Evolutionary conservation across 352 stramenopile species (phyloP), one percentile per base, ranked within the genome.

Genomic region (Pythium insidiosum): DNA sequence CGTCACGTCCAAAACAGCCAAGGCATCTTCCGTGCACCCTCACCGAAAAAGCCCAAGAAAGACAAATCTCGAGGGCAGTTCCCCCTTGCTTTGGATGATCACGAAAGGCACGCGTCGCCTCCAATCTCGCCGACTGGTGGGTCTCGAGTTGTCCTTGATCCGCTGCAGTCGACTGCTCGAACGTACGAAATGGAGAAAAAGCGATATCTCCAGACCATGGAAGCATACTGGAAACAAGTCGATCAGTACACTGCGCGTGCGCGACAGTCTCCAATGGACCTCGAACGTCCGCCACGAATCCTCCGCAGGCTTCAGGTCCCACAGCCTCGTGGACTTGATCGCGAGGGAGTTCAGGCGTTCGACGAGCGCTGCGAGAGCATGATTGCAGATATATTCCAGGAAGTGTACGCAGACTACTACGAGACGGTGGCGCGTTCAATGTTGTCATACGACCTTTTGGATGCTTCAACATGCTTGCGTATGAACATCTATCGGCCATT

Each of bases 361-460:
- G 76, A 88, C 40, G 63, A 78, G 30, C 53, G 65, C 13, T 89
- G 75, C 24, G 73, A 94, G 56, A 38, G 53, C 2, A 63, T 88
- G 61, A 77, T 92, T 26, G 63, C 78, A 4, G 63, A 78, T 2
- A 77, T 82, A 29, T 88, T 88, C 35, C 71, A 90, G 44, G 71
- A 90, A 37, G 61, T 89, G 0, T 88, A 90, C 37, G 53, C 42
- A 0, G 71, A 88, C 28, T 95, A 95, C 59, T 84, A 80, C 39
- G 67, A 82, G 47, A 86, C 67, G 0, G 56, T 84, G 13, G 88
- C 78, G 0, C 75, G 79, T 11, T 69, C 76, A 19, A 92, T 96
- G 69, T 63, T 97, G 6, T 60, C 88, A 22, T 97, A 96, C 45
- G 80, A 92, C 43, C 54, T 97, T 3, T 53, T 91, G 9, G 84